Evolutionary conservation across 768 basidiomycete species (phyloP), one percentile per base, ranked within the genome.

Genomic region (Tylopilus rubrobrunneus): DNA sequence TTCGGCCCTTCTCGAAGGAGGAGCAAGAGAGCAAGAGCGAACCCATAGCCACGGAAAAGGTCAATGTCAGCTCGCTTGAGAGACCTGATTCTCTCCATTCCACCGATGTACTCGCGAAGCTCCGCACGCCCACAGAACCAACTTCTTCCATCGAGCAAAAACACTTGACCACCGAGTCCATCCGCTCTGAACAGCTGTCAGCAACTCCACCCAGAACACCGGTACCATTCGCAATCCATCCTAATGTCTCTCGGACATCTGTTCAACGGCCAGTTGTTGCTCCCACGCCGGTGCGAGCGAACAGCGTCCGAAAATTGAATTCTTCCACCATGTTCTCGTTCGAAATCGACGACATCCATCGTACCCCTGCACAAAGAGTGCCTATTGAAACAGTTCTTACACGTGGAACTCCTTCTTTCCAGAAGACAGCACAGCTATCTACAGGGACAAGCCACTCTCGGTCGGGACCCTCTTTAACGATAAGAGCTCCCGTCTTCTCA

Each of bases 311-410:
- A 29, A 59, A 53, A 48, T 46, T 55, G 34, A 50, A 57, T 27
- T 70, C 73, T 17, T 71, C 73, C n/a, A 40, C 65, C 57, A 62
- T 76, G 68, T 57, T 67, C 64, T 53, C 71, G 62, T 45, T 61
- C 69, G 52, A 69, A 65, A 48, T 51, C 61, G 42, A 77, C 45
- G 76, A 81, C 39, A 64, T 71, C 10, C 59, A 64, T 47, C 78
- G 78, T 41, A 84, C 85, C 5, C 87, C 87, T 39, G 86, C 87
- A 2, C 79, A 81, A 45, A 77, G 87, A 53, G 78, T 89, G 46
- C 79, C 80, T 15, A 75, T 87, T 7, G 69, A 75, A 37, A 69
- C 82, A 56, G 81, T 78, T 3, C 68, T 83, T 53, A 69, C 71
- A 8, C 73, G 77, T 42, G 81, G 81, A 5, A 76, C 76, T 51